Conservation (phyloP, 2,329 filamentous ascomycete species). For the Decorospora gaudefroyi region DNA sequence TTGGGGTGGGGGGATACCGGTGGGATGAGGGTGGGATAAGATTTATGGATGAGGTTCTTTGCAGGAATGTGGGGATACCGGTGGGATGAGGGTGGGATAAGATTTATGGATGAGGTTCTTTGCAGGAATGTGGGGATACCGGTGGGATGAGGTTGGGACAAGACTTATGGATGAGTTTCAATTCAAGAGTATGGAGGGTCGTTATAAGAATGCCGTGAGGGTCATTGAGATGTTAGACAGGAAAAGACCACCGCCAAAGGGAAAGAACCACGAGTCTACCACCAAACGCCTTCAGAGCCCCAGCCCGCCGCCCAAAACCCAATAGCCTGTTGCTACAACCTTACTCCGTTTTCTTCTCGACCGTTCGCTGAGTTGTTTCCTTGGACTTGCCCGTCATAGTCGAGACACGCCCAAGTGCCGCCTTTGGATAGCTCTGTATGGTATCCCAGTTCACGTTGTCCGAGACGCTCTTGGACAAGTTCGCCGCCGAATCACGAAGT, state of each 20-base stretch:
- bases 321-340: slow-evolving; percentile 1
- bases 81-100: slow-evolving; percentile 2
- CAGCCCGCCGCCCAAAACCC: background rate
- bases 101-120: background rate
- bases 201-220: slow-evolving; percentile 2
- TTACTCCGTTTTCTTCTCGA: slow-evolving; percentile 17
- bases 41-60: background rate
- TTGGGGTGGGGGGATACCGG: slow-evolving; percentile 21
- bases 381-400: slow-evolving; percentile 22
- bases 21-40: slow-evolving; percentile 3
- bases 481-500: slow-evolving; percentile 29
- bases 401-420: slow-evolving; percentile 26
- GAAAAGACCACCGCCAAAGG: slow-evolving; percentile 2
- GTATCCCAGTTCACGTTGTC: slow-evolving; percentile 16
- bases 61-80: slow-evolving; percentile 20
- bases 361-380: slow-evolving; percentile 9
- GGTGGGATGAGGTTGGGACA: background rate
- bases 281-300: slow-evolving; percentile 3
- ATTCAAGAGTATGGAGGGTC: background rate
- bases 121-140: slow-evolving; percentile 20
- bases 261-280: slow-evolving; percentile 1
- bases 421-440: slow-evolving; percentile 20
- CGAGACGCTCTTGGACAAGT: slow-evolving; percentile 21
- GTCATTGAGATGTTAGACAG: slow-evolving; percentile 2
- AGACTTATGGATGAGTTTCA: background rate